Evolutionary conservation across 139 green algal genomes (phyloP).

Genomic region (Tetraselmis chui): DNA sequence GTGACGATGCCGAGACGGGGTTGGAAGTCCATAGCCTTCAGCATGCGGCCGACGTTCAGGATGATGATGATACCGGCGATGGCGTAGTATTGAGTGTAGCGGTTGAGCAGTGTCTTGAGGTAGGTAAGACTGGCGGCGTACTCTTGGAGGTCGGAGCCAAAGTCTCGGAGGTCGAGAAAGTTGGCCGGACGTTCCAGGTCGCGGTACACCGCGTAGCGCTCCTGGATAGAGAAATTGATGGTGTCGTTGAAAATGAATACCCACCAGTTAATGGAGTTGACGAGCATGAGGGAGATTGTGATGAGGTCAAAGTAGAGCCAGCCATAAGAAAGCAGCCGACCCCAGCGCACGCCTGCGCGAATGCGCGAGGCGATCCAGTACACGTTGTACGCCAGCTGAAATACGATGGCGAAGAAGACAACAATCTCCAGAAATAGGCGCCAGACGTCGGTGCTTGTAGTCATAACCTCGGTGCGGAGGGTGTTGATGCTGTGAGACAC

Average conservation of each 20-base stretch:
- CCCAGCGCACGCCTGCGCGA: neutral
- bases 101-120: constrained; percentile 42
- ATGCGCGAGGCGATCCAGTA: neutral
- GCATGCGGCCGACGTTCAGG: constrained; percentile 64
- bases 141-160: constrained; percentile 15
- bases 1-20: constrained; percentile 74
- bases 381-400: constrained; percentile 16
- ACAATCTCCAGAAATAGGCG: constrained; percentile 59
- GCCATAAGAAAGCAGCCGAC: constrained; percentile 35
- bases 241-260: constrained; percentile 40
- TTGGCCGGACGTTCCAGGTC: constrained; percentile 45
- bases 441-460: constrained; percentile 32
- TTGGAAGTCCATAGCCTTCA: constrained; percentile 89
- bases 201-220: constrained; percentile 63
- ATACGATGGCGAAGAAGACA: constrained; percentile 43
- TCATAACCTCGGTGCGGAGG: constrained; percentile 61
- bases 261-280: constrained; percentile 60
- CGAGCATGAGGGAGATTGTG: constrained; percentile 57
- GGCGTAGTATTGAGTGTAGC: constrained; percentile 68
- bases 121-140: constrained; percentile 27
- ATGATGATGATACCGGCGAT: constrained; percentile 78
- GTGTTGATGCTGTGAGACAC: constrained; percentile 60
- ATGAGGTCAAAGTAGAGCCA: constrained; percentile 68
- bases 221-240: constrained; percentile 42
- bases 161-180: constrained; percentile 47